phyloP scores from a whole-genome alignment of 495 filamentous ascomycete species.

The Chaetomidium leptoderma region DNA sequence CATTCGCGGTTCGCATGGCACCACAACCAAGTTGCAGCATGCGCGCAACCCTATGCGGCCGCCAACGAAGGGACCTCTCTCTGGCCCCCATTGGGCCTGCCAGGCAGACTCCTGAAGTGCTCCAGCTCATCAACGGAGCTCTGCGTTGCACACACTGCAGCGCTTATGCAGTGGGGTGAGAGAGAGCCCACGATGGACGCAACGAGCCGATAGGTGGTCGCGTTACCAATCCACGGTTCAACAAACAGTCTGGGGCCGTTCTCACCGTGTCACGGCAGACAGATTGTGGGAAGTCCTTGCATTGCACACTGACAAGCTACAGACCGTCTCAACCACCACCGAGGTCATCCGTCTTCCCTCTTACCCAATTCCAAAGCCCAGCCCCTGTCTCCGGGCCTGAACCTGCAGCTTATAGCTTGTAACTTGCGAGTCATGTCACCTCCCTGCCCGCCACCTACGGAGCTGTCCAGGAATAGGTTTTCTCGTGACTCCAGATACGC shows the following conservation, averaged over 20 bases:
- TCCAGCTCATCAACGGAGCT: not conserved
- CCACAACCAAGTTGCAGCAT: constrained; percentile 7
- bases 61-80: not conserved
- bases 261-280: not conserved
- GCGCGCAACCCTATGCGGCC: not conserved
- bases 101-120: not conserved
- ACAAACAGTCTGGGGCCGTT: not conserved
- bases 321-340: not conserved
- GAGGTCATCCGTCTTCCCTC: not conserved
- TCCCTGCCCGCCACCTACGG: not conserved
- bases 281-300: not conserved
- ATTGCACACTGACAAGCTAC: not conserved
- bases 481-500: constrained; percentile 20
- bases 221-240: not conserved
- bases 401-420: constrained; percentile 11
- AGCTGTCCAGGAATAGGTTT: not conserved
- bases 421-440: not conserved
- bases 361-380: constrained; percentile 17
- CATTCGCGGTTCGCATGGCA: not conserved
- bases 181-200: no score
- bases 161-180: not conserved
- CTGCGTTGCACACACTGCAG: not conserved
- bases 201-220: no score
- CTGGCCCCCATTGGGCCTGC: not conserved
- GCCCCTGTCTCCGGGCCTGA: constrained; percentile 12